Conservation (phyloP, 2,329 filamentous ascomycete genomes). For the Cordyceps militaris region DNA sequence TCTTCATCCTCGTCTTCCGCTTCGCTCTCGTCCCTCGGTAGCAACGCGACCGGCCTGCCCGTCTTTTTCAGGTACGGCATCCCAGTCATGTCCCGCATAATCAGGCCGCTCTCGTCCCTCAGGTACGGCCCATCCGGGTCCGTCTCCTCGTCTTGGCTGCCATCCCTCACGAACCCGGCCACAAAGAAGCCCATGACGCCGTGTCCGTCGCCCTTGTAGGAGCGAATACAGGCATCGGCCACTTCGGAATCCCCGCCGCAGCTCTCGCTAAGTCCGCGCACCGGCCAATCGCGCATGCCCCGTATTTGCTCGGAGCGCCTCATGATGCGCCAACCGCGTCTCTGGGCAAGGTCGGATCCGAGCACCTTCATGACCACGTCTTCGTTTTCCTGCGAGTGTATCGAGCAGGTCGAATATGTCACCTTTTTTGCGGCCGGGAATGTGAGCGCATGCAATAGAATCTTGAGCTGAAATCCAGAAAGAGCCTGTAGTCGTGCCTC, state of each 20-base stretch:
- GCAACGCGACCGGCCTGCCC: slow-evolving; percentile 24
- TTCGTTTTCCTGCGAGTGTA: slow-evolving; percentile 86
- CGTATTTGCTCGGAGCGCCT: slow-evolving; percentile 63
- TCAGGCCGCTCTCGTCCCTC: slow-evolving; percentile 47
- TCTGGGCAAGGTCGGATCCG: slow-evolving; percentile 55
- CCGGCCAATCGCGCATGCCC: slow-evolving; percentile 69
- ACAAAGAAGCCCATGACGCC: slow-evolving; percentile 96
- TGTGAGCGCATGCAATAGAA: slow-evolving; percentile 75
- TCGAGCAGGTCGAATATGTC: slow-evolving; percentile 90
- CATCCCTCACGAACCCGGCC: slow-evolving; percentile 62
- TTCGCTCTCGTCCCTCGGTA: slow-evolving; percentile 24
- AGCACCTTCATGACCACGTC: slow-evolving; percentile 69
- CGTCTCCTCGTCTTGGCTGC: slow-evolving; percentile 14
- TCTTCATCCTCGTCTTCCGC: slow-evolving; percentile 23
- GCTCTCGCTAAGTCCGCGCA: slow-evolving; percentile 50
- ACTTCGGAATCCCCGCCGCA: slow-evolving; percentile 44
- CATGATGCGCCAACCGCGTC: slow-evolving; percentile 72
- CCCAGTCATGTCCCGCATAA: slow-evolving; percentile 36
- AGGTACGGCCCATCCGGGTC: slow-evolving; percentile 42
- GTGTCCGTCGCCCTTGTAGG: slow-evolving; percentile 70
- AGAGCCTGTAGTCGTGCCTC: slow-evolving; percentile 63
- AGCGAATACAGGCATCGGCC: slow-evolving; percentile 71
- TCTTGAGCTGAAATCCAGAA: slow-evolving; percentile 71
- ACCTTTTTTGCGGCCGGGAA: slow-evolving; percentile 72
- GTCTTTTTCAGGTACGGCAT: slow-evolving; percentile 32